Conservation (phyloP, 108 stramenopile species). For the Pseudonitzschia pungens region DNA sequence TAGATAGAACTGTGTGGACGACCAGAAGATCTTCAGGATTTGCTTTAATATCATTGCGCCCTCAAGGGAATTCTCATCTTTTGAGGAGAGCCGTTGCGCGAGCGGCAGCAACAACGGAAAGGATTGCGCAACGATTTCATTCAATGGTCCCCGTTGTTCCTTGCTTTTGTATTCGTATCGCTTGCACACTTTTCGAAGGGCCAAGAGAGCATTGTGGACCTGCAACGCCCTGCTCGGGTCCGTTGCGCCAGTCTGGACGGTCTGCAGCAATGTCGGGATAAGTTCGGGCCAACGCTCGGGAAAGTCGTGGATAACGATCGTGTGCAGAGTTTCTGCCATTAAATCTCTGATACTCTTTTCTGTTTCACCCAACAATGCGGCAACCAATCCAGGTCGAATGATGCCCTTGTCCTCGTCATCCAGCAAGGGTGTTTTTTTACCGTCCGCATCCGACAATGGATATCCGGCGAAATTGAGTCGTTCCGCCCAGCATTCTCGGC, state of each 20-base stretch:
- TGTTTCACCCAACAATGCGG: conserved; percentile 78
- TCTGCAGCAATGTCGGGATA: conserved; percentile 78
- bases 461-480: conserved; percentile 63
- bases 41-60: conserved; percentile 93
- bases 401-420: conserved; percentile 66
- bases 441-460: conserved; percentile 43
- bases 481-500: conserved; percentile 88
- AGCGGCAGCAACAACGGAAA: conserved; percentile 87
- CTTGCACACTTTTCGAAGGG: conserved; percentile 94
- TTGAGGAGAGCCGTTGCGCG: conserved; percentile 60
- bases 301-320: conserved; percentile 91
- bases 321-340: conserved; percentile 90
- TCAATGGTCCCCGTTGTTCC: conserved; percentile 88
- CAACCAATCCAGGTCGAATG: conserved; percentile 69
- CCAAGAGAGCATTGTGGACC: conserved; percentile 92
- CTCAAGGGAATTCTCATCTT: conserved; percentile 76
- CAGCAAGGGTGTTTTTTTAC: conserved; percentile 55
- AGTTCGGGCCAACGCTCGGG: conserved; percentile 90
- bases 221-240: conserved; percentile 65
- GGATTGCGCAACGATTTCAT: conserved; percentile 80
- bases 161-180: conserved; percentile 95
- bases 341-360: conserved; percentile 88
- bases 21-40: conserved; percentile 97
- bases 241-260: conserved; percentile 59
- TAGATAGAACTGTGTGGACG: conserved; percentile 92